Evolutionary conservation across 352 stramenopile species (phyloP), one percentile per base, ranked within the genome.

Genomic region (Phytophthora vignae): DNA sequence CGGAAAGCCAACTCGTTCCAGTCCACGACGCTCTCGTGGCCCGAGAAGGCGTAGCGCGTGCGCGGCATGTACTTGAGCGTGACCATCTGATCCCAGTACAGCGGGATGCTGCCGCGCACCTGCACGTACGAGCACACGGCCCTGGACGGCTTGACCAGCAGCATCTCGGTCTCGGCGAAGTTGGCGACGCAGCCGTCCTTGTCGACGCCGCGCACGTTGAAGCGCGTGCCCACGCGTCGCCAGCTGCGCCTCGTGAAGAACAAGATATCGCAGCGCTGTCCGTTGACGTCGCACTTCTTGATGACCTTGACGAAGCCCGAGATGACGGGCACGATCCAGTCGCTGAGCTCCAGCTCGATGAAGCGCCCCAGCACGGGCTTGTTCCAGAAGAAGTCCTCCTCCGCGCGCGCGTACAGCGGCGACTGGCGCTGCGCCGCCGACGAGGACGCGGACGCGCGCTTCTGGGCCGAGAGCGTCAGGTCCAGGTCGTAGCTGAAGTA

Each of bases 91-190:
- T 78, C 86, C 97, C 97, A 99, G 58, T 95, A 88, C 2, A 99
- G 60, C 33, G 97, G 97, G 58, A 99, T 99, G 29, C 94, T 98
- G 31, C 97, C 97, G 15, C 97, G 91, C 19, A 97, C 98, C 76
- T 94, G 79, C 64, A 90, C 78, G 60, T 88, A 91, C n/a, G 90
- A 92, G 42, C 73, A 85, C 54, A 80, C 49, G 74, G 75, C 60
- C 62, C 71, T 49, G 62, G 78, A 65, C 79, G 76, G 22, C 54
- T 69, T 67, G 83, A 85, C 55, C 95, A 77, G 62, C 82, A 89
- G 60, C 86, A 98, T 96, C 75, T 99, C 96, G 4, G 94, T 98
- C 80, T 99, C 96, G 9, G 95, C 96, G 79, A 98, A 98, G 79
- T 99, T 99, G 7, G 96, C 96, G 19, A 98, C 93, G 46, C 94